A percentile compares a stretch with the other conserved stretches of the same genome.
Evolutionary conservation across 148 eudicot species (phyloP).

Genomic region (Amaranthus hypochondriacus): DNA sequence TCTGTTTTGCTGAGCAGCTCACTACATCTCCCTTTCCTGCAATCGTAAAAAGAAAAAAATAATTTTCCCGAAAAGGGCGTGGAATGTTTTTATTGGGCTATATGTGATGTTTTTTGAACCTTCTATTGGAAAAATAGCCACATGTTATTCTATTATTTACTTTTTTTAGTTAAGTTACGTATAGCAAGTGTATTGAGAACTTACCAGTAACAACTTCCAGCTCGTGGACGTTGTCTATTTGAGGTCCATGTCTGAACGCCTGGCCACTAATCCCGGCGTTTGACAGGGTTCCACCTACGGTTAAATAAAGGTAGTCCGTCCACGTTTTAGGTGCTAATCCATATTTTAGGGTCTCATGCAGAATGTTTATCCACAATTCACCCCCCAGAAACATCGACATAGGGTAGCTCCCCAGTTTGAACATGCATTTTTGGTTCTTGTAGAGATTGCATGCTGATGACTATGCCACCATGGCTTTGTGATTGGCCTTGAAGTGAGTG

Average conservation of each 20-base stretch:
- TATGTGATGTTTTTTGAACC: background rate
- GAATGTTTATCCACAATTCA: constrained; percentile 80
- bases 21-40: constrained; percentile 83
- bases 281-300: constrained; percentile 92
- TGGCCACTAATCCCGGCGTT: constrained; percentile 97
- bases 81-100: background rate
- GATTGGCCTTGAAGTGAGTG: constrained; percentile 93
- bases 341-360: constrained; percentile 68
- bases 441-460: constrained; percentile 81
- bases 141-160: background rate
- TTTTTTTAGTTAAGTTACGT: background rate
- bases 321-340: constrained; percentile 87
- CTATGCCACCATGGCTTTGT: constrained; percentile 64
- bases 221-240: constrained; percentile 75
- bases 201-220: constrained; percentile 89
- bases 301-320: constrained; percentile 95
- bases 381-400: constrained; percentile 88
- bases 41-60: constrained; percentile 3
- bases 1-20: constrained; percentile 59
- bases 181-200: background rate
- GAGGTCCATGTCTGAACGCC: constrained; percentile 88
- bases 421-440: constrained; percentile 46
- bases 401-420: constrained; percentile 46
- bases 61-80: background rate
- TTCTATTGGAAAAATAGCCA: background rate